These are phyloP conservation scores for Rosa lucieae DNA, from an alignment of 306 rosid species.

Conservation along the genomic window DNA sequence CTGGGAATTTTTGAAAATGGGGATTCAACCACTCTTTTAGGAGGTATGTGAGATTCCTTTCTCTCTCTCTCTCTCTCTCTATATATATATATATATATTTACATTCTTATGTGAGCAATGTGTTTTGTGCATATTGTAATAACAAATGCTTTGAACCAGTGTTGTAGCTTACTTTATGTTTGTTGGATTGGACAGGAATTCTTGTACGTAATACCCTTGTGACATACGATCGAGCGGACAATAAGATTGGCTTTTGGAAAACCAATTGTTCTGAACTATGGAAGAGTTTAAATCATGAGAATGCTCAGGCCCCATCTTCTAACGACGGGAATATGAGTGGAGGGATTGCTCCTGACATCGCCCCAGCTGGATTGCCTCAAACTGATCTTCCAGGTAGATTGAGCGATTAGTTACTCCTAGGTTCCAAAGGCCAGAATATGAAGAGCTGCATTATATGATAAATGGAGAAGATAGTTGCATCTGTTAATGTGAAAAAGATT, in stretches of 20 bases:
- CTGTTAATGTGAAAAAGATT: neutral
- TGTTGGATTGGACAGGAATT: slow-evolving; percentile 38
- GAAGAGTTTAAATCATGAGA: slow-evolving; percentile 31
- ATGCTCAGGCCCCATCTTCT: slow-evolving; percentile 27
- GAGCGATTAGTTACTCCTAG: neutral
- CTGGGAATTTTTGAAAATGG: slow-evolving; percentile 47
- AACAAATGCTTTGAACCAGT: neutral
- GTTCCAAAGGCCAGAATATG: neutral
- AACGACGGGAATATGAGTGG: slow-evolving; percentile 22
- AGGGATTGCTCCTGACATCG: slow-evolving; percentile 22
- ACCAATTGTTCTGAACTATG: slow-evolving; percentile 54
- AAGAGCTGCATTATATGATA: neutral
- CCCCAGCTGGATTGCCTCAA: slow-evolving; percentile 31
- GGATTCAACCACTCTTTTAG: slow-evolving; percentile 52
- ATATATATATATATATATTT: no score
- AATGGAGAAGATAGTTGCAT: neutral
- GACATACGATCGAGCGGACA: slow-evolving; percentile 46
- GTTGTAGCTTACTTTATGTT: slow-evolving; percentile 14
- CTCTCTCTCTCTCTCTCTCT: neutral
- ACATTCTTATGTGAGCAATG: neutral
- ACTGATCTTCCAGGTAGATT: slow-evolving; percentile 36
- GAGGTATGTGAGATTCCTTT: slow-evolving; percentile 30
- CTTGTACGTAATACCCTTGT: slow-evolving; percentile 53
- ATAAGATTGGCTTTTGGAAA: slow-evolving; percentile 49
- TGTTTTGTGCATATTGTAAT: neutral